These are phyloP conservation scores for Phytophthora boehmeriae DNA, from an alignment of 352 stramenopile genomes.

Conservation along the genomic window DNA sequence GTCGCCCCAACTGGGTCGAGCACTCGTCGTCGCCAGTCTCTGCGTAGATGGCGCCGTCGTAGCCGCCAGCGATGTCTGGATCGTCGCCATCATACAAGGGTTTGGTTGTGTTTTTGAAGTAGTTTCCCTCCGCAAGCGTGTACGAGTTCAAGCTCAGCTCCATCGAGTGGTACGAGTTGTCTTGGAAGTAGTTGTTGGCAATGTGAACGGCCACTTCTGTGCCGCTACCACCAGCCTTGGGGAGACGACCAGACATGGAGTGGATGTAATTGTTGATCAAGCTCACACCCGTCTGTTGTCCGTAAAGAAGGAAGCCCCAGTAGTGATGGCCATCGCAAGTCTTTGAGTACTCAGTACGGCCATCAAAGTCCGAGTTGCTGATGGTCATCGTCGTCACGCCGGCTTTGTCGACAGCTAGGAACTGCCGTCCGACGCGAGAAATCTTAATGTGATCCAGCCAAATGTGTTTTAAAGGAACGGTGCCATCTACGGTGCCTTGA, in stretches of 20 bases:
- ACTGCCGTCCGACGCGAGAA: slow-evolving; percentile 28
- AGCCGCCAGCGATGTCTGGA: background rate
- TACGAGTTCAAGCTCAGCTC: slow-evolving; percentile 16
- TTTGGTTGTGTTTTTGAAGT: slow-evolving; percentile 30
- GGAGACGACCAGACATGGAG: slow-evolving; percentile 28
- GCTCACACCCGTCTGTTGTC: slow-evolving; percentile 11
- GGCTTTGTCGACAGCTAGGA: slow-evolving; percentile 21
- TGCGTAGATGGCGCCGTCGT: background rate
- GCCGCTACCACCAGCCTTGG: slow-evolving; percentile 18
- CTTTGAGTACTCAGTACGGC: slow-evolving; percentile 20
- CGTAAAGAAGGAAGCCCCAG: slow-evolving; percentile 29
- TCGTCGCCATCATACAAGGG: slow-evolving; percentile 3
- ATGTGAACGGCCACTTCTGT: slow-evolving; percentile 14
- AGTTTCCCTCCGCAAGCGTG: slow-evolving; percentile 35
- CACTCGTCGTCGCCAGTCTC: too few relatives aligned
- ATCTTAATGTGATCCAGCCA: slow-evolving; percentile 47
- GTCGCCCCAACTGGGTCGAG: too few relatives aligned
- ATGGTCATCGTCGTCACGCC: slow-evolving; percentile 30
- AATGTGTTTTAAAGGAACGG: slow-evolving; percentile 26
- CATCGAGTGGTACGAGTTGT: slow-evolving; percentile 33
- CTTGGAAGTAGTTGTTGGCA: slow-evolving; percentile 37
- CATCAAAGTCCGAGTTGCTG: slow-evolving; percentile 43
- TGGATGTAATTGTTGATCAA: slow-evolving; percentile 9
- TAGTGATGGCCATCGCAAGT: slow-evolving; percentile 44
- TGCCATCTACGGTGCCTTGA: slow-evolving; percentile 15